Base-by-base conservation (phyloP, 2,329 filamentous ascomycete species). In the Coleophoma eucalyptorum region DNA sequence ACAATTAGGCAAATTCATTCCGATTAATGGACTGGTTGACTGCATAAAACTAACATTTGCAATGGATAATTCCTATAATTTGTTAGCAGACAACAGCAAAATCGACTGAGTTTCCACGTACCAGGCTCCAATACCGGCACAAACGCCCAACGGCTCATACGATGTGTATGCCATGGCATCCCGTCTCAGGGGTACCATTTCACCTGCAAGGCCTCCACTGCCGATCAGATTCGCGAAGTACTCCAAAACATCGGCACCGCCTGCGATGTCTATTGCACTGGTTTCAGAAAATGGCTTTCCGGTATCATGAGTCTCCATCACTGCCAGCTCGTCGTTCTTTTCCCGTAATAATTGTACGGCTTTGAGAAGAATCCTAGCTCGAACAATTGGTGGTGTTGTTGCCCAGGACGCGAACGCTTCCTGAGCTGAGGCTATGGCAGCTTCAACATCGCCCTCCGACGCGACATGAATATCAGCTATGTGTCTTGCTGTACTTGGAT, bases 151-250 rank as follows among this genome's bases (percentile, higher is more conserved):
- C 1, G 87, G 87, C 66, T 91, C 82, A 52, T 84, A 80, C 49
- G 89, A 68, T 0, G 86, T 89, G 66, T 90, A 91, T 2, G 85
- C 86, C 53, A 90, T 77, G 68, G 90, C 90, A 48, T 74, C 69
- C 0, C 80, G 78, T 1, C 78, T 80, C 10, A 84, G 85, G 54
- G 86, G 83, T 57, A 90, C 87, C 21, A 85, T 84, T 62, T 87
- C 80, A 20, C 88, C 87, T 53, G 83, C 81, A 53, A 86, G 81
- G 73, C 91, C 91, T 71, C 90, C 87, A n/a, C n/a, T n/a, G n/a
- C n/a, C n/a, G 37, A 86, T 83, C 65, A 78, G 90, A 52, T 87
- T 87, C 40, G 81, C 86, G 59, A 90, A 91, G 69, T 91, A 91
- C 56, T 83, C 82, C 56, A 85, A 70, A 2, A 73, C 75, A 7